Evolutionary conservation across 2,329 filamentous ascomycete genomes (phyloP).

Genomic region (Alternaria hordeiaustralica): DNA sequence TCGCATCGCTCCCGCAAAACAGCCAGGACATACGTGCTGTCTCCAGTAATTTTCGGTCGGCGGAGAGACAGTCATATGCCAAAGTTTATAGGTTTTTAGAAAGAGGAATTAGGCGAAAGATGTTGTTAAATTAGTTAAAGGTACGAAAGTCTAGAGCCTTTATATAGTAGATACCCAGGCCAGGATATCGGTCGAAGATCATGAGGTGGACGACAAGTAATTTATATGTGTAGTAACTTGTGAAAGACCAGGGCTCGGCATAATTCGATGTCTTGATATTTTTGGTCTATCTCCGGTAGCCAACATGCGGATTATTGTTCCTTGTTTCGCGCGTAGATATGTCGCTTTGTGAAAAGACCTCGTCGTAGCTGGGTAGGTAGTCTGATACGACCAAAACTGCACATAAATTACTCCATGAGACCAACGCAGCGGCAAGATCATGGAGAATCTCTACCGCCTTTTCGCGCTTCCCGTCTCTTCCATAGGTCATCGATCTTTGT

Average conservation of each 20-base stretch:
- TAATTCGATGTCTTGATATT: no score
- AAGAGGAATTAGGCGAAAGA: not conserved
- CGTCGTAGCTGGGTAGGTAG: not conserved
- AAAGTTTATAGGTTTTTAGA: not conserved
- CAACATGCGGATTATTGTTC: no score
- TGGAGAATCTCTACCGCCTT: not conserved
- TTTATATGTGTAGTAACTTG: no score
- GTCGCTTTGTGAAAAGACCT: no score
- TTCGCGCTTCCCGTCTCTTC: not conserved
- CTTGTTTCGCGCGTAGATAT: no score
- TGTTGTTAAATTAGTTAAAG: not conserved
- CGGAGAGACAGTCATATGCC: not conserved
- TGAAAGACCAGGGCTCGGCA: not conserved
- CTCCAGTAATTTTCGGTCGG: not conserved
- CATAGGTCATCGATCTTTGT: not conserved
- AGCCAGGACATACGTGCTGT: not conserved
- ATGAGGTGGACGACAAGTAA: no score
- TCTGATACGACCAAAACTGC: not conserved
- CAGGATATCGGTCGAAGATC: no score
- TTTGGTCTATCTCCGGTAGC: no score
- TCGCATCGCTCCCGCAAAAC: fast-evolving
- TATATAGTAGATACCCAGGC: not conserved
- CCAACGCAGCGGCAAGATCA: not conserved
- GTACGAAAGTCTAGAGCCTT: not conserved
- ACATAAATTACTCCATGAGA: not conserved